Evolutionary conservation across 257 asterid genomes (phyloP), one percentile per base, ranked within the genome.

Genomic region (Verbascum thapsus): DNA sequence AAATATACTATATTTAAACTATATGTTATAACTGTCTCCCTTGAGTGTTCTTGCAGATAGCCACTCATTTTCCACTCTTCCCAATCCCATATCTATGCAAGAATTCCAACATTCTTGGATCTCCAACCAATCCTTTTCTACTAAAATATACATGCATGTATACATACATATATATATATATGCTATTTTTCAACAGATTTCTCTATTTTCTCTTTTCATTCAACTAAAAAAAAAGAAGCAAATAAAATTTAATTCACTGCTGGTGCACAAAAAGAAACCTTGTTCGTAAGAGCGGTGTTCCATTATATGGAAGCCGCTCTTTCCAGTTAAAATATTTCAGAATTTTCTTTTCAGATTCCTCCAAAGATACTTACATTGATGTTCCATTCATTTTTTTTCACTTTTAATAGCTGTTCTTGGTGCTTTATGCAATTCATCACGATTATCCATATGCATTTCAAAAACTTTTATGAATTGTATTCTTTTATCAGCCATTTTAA

Each of bases 301-400:
- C 81, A 58, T 41, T 5, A 4, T 1, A 61, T 70, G 86, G 84
- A 61, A 65, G 65, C 90, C 85, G 87, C 84, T 83, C 90, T 66
- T 48, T 61, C 59, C 26, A 64, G 5, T 48, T 47, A 16, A 42
- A 56, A 3, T 26, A 1, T 47, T 66, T 13, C 39, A 11, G 34
- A 4, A 3, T 13, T 6, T 37, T 10, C 26, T 59, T 34, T 17
- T n/a, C 10, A 30, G 16, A 51, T 44, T 13, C 10, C 60, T 41
- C 42, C 22, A 61, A 43, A 10, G 15, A 51, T 54, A 30, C 47
- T 22, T 17, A 49, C 26, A 44, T 64, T 45, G 23, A 13, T 16
- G 5, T 65, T 52, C 23, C 42, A 55, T 40, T 13, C 47, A 9
- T 56, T 19, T 53, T 43, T 17, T 49, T 49, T 47, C 17, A 5